Evolutionary conservation across 352 stramenopile species (phyloP), one percentile per base, ranked within the genome.

Genomic region (Phytopythium chamaehyphon): DNA sequence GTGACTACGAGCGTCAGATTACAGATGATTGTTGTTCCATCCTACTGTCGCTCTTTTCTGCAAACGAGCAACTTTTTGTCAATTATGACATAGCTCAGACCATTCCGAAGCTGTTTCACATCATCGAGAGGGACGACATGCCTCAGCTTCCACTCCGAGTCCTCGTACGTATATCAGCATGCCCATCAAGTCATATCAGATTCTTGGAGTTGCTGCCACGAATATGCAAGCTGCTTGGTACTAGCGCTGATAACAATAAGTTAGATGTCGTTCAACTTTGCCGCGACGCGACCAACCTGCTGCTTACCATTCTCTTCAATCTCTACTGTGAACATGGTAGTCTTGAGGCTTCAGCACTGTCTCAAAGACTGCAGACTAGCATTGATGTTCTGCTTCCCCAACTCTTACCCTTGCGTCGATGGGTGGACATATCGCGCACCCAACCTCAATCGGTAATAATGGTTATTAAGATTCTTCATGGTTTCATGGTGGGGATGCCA

Each of bases 261-360:
- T 5, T 52, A 15, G 46, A 12, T 18, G 18, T 16, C 28, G 44
- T 53, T 31, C 57, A 43, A 37, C 56, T 60, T 16, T 56, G 55
- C 1, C 53, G 60, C 21, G 46, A 52, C 15, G 47, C 23, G 47
- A 11, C 69, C 48, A 46, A 66, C 55, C 22, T 61, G 55, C 26
- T 88, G 6, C 59, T 90, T 0, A 66, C 54, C 2, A 77, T 88
- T 6, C 42, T 90, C 9, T 83, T 67, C 54, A 86, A 88, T n/a
- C 42, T 88, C 0, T 88, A 84, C 31, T 73, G 73, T n/a, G 65
- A 69, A 18, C 8, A 47, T 43, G 46, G 39, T 18, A 0, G 42
- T 53, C 42, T 40, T 3, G 61, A 70, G 2, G 52, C 46, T 1
- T 35, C 18, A 2, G 19, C 50, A 6, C 19, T 44, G 2, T 16